Base-by-base conservation (phyloP, 2,329 filamentous ascomycete species). In the Leptographium wingfieldii region DNA sequence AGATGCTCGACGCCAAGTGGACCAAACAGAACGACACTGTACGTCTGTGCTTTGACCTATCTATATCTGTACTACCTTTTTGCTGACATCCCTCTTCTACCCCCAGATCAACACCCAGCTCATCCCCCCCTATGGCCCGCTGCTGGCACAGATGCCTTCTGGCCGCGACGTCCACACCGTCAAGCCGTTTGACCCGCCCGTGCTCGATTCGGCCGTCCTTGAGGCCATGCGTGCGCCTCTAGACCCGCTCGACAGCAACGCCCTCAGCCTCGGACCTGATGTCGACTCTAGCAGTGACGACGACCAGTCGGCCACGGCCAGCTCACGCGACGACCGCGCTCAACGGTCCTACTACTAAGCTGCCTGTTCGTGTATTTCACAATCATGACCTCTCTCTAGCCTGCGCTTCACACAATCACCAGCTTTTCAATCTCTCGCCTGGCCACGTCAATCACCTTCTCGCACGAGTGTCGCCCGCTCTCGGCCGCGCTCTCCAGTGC, bases 11-110 rank as follows among this genome's bases (percentile, higher is more conserved):
- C 66, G 80, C 78, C 46, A 96, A 96, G 70, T 96, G 94, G 92
- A 84, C 83, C 63, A 94, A 91, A 74, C 84, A 91, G 73, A 99
- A 99, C 69, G 90, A 96, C 71, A 95, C 89, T 22, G 89, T 95
- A 74, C 74, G 83, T 64, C 1, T 5, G 38, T 5, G 38, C 16
- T 4, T 43, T 7, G 4, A 43, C 31, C 7, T 31, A 5, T 31
- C 31, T 31, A 5, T 31, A 31, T 31, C 31, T 31, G 22, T 51
- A 29, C 35, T 33, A 9, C 27, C 19, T 31, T 19, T n/a, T 10
- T 22, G 22, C 9, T 9, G 9, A 7, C 11, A 35, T 49, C 59
- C 22, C 22, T 22, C 22, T 22, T 22, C 22, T 22, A 22, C 22
- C 12, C 27, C 2, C 63, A 92, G 84, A 86, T 96, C 67, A 90